These are phyloP conservation scores for Pseudogymnoascus pannorum DNA, from an alignment of 2,329 filamentous ascomycete genomes.

Conservation along the genomic window DNA sequence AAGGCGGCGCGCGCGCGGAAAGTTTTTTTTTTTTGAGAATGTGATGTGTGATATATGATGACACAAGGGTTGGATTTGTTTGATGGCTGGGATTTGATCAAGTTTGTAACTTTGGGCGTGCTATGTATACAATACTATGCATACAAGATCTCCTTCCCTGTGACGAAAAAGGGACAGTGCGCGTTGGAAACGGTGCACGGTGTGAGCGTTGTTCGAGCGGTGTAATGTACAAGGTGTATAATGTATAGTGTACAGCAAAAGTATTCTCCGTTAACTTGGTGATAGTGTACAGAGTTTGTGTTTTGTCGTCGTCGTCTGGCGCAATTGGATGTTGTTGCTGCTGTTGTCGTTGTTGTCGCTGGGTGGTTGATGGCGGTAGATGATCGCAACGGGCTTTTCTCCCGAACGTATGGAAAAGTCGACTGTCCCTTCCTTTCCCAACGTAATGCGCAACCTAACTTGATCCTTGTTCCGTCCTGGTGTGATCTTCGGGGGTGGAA, in stretches of 20 bases:
- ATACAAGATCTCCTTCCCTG: slow-evolving; percentile 5
- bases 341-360: neutral
- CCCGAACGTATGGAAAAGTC: neutral
- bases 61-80: neutral
- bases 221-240: neutral
- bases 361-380: neutral
- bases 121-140: slow-evolving; percentile 1
- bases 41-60: neutral
- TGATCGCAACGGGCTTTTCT: neutral
- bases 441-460: neutral
- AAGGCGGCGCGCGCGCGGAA: neutral
- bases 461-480: neutral
- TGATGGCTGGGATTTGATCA: neutral
- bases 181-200: neutral
- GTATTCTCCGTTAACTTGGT: neutral
- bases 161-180: slow-evolving; percentile 6
- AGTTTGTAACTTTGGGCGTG: neutral
- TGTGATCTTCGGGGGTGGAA: neutral
- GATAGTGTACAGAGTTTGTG: neutral
- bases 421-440: neutral
- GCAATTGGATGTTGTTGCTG: neutral
- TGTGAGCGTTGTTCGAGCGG: neutral
- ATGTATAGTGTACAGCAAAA: neutral
- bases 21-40: too few relatives aligned
- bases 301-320: neutral